phyloP scores from a whole-genome alignment of 352 stramenopile species.

The Peronospora tabacina region DNA sequence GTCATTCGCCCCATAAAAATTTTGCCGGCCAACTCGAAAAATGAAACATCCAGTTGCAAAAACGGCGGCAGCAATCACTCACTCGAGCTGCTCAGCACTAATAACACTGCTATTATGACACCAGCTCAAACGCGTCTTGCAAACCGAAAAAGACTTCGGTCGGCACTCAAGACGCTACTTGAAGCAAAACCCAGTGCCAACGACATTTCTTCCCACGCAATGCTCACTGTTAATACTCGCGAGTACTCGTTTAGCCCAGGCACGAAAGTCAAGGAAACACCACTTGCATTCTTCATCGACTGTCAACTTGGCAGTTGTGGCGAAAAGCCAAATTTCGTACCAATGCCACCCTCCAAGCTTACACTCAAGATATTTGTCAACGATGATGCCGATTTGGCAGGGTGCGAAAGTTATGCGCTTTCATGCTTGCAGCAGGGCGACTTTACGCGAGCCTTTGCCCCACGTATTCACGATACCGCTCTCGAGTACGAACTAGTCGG shows the following conservation, averaged over 20 bases:
- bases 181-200: not conserved
- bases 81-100: constrained; percentile 13
- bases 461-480: constrained; percentile 34
- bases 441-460: constrained; percentile 24
- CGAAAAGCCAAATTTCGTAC: not conserved
- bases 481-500: constrained; percentile 24
- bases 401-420: constrained; percentile 47
- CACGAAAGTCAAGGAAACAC: constrained; percentile 32
- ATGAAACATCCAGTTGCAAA: constrained; percentile 3
- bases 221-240: constrained; percentile 33
- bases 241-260: constrained; percentile 23
- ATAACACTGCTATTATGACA: constrained; percentile 15
- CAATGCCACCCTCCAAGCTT: constrained; percentile 7
- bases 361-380: constrained; percentile 56
- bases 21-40: constrained; percentile 1
- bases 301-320: constrained; percentile 12
- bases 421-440: constrained; percentile 31
- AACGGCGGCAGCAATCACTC: constrained; percentile 17
- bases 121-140: constrained; percentile 10
- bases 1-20: constrained; percentile 10
- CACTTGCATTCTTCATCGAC: constrained; percentile 35
- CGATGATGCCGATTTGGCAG: constrained; percentile 41
- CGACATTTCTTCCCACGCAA: not conserved
- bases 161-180: constrained; percentile 22
- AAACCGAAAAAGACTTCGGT: constrained; percentile 14